Conservation (phyloP, 1,139 yeast species). For the Geotrichum macrosporum region DNA sequence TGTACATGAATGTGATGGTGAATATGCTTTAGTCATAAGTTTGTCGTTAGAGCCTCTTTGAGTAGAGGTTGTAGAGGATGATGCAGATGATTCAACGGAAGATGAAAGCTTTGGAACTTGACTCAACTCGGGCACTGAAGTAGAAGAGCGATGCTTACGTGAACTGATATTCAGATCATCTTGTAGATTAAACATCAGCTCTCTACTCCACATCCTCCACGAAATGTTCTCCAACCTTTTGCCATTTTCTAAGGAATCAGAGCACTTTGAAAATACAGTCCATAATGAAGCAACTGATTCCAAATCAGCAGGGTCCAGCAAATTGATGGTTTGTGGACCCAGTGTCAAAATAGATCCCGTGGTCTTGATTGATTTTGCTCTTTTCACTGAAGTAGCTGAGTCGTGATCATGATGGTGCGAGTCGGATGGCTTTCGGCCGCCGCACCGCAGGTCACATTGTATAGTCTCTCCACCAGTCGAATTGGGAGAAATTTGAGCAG, state of each 20-base stretch:
- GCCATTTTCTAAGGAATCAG: constrained; percentile 50
- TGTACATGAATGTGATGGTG: constrained; percentile 5
- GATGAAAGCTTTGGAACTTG: constrained; percentile 24
- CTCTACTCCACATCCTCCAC: constrained; percentile 56
- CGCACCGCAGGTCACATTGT: constrained; percentile 4
- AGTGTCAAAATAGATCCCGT: constrained; percentile 30
- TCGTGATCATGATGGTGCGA: not conserved
- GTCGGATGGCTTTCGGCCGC: constrained; percentile 3
- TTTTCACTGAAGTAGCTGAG: not conserved
- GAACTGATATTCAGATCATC: not conserved
- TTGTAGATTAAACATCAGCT: constrained; percentile 32
- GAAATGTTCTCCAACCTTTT: constrained; percentile 54
- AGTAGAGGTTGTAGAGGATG: constrained; percentile 12
- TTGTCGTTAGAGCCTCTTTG: constrained; percentile 14
- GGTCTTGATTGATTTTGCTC: not conserved
- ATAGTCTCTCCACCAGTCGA: not conserved
- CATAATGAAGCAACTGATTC: constrained; percentile 44
- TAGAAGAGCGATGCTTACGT: not conserved
- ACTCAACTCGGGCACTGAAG: constrained; percentile 15
- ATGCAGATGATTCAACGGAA: constrained; percentile 22
- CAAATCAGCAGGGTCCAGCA: constrained; percentile 43
- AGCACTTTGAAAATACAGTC: constrained; percentile 52
- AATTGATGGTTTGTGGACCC: constrained; percentile 30
- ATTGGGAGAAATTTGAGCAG: not conserved
- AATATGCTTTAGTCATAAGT: not conserved